These are phyloP conservation scores for Saposhnikovia divaricata DNA, from an alignment of 129 eudicot species.

Conservation along the genomic window DNA sequence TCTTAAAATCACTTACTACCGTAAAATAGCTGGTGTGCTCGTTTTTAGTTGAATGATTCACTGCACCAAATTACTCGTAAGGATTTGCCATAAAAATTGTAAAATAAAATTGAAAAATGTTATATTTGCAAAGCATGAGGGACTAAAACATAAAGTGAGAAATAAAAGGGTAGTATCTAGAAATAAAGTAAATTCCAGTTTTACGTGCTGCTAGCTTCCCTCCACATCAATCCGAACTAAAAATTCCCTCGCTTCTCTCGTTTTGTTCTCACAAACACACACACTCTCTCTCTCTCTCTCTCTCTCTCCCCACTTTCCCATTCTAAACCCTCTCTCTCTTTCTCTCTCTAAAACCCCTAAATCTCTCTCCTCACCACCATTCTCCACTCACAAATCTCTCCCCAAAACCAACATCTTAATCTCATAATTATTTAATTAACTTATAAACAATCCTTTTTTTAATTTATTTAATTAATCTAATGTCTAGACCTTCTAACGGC, in stretches of 20 bases:
- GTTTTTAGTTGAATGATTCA: too few relatives aligned
- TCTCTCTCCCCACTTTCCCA: slow-evolving; percentile 23
- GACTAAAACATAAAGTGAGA: background rate
- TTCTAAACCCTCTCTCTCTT: slow-evolving; percentile 24
- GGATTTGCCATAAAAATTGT: too few relatives aligned
- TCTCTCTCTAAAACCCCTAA: slow-evolving; percentile 22
- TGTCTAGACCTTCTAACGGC: slow-evolving; percentile 39
- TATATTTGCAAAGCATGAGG: background rate
- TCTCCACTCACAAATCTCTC: background rate
- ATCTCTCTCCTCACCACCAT: slow-evolving; percentile 23
- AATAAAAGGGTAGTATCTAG: background rate
- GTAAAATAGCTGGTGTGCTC: too few relatives aligned
- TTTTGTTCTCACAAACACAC: slow-evolving; percentile 30
- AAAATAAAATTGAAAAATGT: too few relatives aligned
- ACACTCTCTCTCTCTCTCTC: slow-evolving; percentile 17
- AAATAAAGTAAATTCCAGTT: background rate
- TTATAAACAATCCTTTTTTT: background rate
- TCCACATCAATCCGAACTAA: slow-evolving; percentile 96
- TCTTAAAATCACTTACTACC: too few relatives aligned
- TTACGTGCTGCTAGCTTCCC: slow-evolving; percentile 46
- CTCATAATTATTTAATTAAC: background rate
- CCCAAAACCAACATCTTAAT: background rate
- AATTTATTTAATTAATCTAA: background rate
- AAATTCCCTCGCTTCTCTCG: slow-evolving; percentile 89
- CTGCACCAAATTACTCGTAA: too few relatives aligned